phyloP scores from a whole-genome alignment of 2,329 filamentous ascomycete genomes.

The Beauveria pseudobassiana region DNA sequence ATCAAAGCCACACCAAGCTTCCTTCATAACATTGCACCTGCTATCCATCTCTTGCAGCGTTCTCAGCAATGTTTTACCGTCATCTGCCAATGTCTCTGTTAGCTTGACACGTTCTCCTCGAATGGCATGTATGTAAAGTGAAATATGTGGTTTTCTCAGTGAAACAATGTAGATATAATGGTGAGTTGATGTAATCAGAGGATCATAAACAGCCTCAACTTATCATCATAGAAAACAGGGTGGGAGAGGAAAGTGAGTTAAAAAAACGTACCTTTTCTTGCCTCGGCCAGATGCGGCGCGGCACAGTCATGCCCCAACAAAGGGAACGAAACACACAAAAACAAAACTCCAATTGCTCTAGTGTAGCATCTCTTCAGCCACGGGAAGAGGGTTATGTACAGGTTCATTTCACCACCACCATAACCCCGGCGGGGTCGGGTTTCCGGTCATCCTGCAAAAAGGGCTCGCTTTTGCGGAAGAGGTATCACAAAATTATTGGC shows the following conservation, averaged over 20 bases:
- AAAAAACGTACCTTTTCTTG: slow-evolving; percentile 14
- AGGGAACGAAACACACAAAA: slow-evolving; percentile 16
- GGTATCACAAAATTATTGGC: slow-evolving; percentile 22
- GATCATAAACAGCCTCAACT: slow-evolving; percentile 42
- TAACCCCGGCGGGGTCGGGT: slow-evolving; percentile 10
- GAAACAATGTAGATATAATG: slow-evolving; percentile 21
- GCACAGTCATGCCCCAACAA: slow-evolving; percentile 14
- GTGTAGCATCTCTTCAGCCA: slow-evolving; percentile 28
- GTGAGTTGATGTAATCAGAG: slow-evolving; percentile 30
- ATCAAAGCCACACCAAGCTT: not conserved
- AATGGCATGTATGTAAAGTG: not conserved
- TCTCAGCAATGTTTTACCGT: not conserved
- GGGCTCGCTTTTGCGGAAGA: slow-evolving; percentile 2
- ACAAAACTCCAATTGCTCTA: slow-evolving; percentile 35
- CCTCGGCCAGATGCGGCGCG: not conserved
- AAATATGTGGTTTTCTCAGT: slow-evolving; percentile 6
- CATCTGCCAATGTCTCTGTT: not conserved
- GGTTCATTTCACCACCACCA: slow-evolving; percentile 10
- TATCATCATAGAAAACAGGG: slow-evolving; percentile 31
- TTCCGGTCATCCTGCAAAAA: not conserved
- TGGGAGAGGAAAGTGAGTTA: not conserved
- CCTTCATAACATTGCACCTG: not conserved
- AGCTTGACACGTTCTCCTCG: not conserved
- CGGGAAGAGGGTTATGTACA: slow-evolving; percentile 31
- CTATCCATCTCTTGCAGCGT: not conserved